Evolutionary conservation across 768 basidiomycete genomes (phyloP).

Genomic region (Boletus vermiculosoides): DNA sequence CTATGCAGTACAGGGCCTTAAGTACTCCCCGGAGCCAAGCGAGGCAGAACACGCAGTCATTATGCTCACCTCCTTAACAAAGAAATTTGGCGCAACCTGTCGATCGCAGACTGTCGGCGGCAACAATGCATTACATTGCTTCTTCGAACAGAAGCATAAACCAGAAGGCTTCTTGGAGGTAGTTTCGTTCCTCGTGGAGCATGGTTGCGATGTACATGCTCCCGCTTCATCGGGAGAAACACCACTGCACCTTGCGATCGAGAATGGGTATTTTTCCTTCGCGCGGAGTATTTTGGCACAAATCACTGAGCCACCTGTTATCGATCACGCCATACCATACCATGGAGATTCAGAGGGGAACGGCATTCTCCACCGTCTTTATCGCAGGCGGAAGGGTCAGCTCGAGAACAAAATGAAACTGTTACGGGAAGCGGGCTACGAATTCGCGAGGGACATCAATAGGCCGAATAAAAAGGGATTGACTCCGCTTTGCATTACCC

Average conservation of each 20-base stretch:
- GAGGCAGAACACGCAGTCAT: too few species aligned
- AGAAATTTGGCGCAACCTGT: neutral
- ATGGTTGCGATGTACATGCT: neutral
- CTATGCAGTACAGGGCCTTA: neutral
- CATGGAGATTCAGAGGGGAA: neutral
- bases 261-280: neutral
- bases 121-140: neutral
- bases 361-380: neutral
- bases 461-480: neutral
- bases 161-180: neutral
- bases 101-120: neutral
- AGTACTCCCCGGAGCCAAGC: neutral
- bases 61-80: neutral
- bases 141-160: neutral
- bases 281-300: neutral
- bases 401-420: neutral
- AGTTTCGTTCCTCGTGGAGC: neutral
- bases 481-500: neutral
- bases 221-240: neutral
- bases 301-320: neutral
- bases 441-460: neutral
- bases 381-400: neutral
- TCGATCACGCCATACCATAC: neutral
- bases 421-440: neutral
- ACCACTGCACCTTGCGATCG: neutral